A percentile compares a stretch with the other conserved stretches of the same genome.
Conservation (phyloP, 192 early-diverging fungal species). For the Backusella mclennaniae region DNA sequence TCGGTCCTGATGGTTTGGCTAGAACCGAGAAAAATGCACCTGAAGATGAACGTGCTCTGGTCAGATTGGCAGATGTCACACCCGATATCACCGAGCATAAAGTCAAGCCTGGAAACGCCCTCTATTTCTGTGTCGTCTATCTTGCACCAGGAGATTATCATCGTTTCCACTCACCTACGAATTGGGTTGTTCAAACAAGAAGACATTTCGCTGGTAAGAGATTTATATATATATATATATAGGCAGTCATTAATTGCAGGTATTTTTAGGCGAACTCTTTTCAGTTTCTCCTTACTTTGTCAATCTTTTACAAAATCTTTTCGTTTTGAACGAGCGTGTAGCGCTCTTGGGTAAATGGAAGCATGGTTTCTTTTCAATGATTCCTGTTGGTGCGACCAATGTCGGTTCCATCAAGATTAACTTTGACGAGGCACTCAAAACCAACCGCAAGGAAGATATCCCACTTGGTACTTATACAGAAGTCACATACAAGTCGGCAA, state of each 20-base stretch:
- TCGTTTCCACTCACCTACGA: slow-evolving; percentile 95
- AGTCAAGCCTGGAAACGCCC: slow-evolving; percentile 62
- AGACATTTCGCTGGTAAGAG: slow-evolving; percentile 86
- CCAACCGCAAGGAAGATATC: slow-evolving; percentile 61
- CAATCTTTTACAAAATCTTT: slow-evolving; percentile 79
- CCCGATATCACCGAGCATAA: slow-evolving; percentile 27
- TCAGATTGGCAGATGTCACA: slow-evolving; percentile 20
- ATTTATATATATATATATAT: too few relatives aligned
- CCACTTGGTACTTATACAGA: slow-evolving; percentile 77
- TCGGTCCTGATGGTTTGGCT: slow-evolving; percentile 42
- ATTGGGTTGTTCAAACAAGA: slow-evolving; percentile 87
- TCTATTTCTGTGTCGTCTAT: slow-evolving; percentile 94
- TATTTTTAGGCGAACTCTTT: slow-evolving; percentile 77
- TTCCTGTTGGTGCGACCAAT: slow-evolving; percentile 97
- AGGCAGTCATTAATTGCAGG: background rate
- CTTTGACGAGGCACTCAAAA: slow-evolving; percentile 80
- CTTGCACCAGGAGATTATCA: slow-evolving; percentile 99
- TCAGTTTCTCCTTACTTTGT: slow-evolving; percentile 94
- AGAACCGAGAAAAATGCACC: slow-evolving; percentile 25
- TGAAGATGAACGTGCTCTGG: slow-evolving; percentile 18
- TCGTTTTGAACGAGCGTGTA: slow-evolving; percentile 97
- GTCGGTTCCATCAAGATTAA: slow-evolving; percentile 95
- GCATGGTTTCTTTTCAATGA: slow-evolving; percentile 95
- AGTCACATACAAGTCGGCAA: slow-evolving; percentile 62
- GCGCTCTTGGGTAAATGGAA: slow-evolving; percentile 90